Evolutionary conservation across 1,284 basidiomycete genomes (phyloP).

Genomic region (Marasmius sp.): DNA sequence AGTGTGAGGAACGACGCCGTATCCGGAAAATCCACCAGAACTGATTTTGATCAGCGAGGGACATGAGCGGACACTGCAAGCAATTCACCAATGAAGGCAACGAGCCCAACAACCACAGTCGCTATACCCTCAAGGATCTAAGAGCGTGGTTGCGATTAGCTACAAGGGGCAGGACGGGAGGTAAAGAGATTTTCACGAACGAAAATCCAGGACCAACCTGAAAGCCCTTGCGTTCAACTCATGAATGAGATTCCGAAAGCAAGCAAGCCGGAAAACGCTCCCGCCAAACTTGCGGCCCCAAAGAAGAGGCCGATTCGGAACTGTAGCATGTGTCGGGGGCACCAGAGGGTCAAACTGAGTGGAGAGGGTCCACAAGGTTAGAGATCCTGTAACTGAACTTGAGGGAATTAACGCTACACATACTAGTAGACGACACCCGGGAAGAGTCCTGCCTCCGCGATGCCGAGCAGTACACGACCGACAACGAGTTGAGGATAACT

Average conservation of each 20-base stretch:
- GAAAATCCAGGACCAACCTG: conserved; percentile 54
- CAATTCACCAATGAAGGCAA: conserved; percentile 43
- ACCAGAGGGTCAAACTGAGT: conserved; percentile 49
- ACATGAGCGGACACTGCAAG: not conserved
- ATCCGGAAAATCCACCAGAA: conserved; percentile 58
- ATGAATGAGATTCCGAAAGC: conserved; percentile 48
- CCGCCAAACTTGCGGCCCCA: conserved; percentile 45
- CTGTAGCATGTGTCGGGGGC: conserved; percentile 49
- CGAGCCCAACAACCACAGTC: conserved; percentile 45
- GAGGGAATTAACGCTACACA: conserved; percentile 11
- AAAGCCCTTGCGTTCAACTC: conserved; percentile 38
- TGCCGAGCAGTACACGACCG: conserved; percentile 57
- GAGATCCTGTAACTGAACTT: not conserved
- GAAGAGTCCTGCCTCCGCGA: conserved; percentile 70
- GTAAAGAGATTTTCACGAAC: conserved; percentile 28
- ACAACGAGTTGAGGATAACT: conserved; percentile 65
- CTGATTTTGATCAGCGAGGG: conserved; percentile 18
- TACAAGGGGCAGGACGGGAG: not conserved
- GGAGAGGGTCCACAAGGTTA: not conserved
- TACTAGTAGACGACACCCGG: conserved; percentile 68
- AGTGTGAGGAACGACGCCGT: conserved; percentile 59
- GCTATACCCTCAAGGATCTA: conserved; percentile 58
- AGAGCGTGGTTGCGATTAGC: not conserved
- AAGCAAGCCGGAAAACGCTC: conserved; percentile 47
- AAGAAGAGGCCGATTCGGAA: conserved; percentile 54